Conservation (phyloP, 495 filamentous ascomycete genomes). For the Penicillium paradoxum region DNA sequence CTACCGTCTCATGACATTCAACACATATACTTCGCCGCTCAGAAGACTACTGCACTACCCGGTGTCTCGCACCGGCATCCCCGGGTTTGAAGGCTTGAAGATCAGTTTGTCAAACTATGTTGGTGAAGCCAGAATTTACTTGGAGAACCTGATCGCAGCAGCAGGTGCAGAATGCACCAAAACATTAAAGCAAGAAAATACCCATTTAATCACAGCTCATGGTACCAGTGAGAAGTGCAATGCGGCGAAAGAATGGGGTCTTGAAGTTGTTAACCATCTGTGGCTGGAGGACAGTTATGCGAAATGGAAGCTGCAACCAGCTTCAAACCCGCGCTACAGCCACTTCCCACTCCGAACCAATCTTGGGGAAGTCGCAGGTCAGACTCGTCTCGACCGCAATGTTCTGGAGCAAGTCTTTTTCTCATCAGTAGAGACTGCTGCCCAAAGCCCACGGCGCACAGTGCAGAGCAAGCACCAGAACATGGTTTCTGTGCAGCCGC, state of each 20-base stretch:
- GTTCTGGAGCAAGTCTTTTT: slow-evolving; percentile 55
- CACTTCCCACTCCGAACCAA: slow-evolving; percentile 86
- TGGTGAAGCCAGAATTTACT: slow-evolving; percentile 86
- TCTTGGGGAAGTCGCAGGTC: slow-evolving; percentile 84
- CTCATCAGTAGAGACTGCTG: slow-evolving; percentile 30
- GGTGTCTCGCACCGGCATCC: slow-evolving; percentile 64
- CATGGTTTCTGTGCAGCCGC: slow-evolving; percentile 17
- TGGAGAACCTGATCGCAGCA: slow-evolving; percentile 85
- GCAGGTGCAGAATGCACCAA: slow-evolving; percentile 84
- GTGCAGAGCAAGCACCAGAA: slow-evolving; percentile 40
- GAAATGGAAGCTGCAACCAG: slow-evolving; percentile 64
- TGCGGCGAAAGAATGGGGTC: slow-evolving; percentile 87
- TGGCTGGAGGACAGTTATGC: slow-evolving; percentile 98
- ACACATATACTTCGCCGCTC: slow-evolving; percentile 79
- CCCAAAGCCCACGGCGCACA: slow-evolving; percentile 18
- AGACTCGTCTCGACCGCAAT: slow-evolving; percentile 62
- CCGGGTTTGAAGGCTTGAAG: slow-evolving; percentile 66
- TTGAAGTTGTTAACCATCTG: slow-evolving; percentile 86
- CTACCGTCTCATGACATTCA: slow-evolving; percentile 82
- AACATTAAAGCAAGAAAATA: slow-evolving; percentile 89
- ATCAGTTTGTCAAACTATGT: slow-evolving; percentile 95
- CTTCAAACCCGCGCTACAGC: slow-evolving; percentile 66
- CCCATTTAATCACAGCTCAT: slow-evolving; percentile 89
- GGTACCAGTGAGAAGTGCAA: slow-evolving; percentile 82
- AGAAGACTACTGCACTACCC: slow-evolving; percentile 86